These are phyloP conservation scores for Blumeria graminis DNA, from an alignment of 2,329 filamentous ascomycete genomes.

Conservation along the genomic window DNA sequence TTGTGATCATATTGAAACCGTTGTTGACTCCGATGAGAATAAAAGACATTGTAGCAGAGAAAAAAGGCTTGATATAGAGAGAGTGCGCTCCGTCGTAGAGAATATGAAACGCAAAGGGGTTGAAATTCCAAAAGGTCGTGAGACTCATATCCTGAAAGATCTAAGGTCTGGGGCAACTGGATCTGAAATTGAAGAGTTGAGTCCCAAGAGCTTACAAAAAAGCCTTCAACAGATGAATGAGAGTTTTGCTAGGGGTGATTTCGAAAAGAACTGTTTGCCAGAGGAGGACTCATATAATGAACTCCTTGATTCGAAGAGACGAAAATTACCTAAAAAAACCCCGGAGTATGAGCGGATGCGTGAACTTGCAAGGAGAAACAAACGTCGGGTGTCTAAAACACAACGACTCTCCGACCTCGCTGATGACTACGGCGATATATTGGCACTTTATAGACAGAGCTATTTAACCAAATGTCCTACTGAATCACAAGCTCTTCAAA, in stretches of 20 bases:
- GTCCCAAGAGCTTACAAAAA: slow-evolving; percentile 5
- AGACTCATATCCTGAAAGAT: slow-evolving; percentile 11
- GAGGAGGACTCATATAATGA: neutral
- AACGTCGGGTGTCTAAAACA: neutral
- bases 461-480: neutral
- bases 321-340: neutral
- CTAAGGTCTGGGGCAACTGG: neutral
- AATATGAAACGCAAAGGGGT: slow-evolving; percentile 24
- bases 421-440: slow-evolving; percentile 4
- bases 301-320: neutral
- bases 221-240: slow-evolving; percentile 13
- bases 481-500: neutral
- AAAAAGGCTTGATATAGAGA: slow-evolving; percentile 23
- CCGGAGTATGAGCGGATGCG: slow-evolving; percentile 1
- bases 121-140: slow-evolving; percentile 21
- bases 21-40: slow-evolving; percentile 21
- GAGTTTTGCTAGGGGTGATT: neutral
- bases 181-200: neutral
- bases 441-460: slow-evolving; percentile 2
- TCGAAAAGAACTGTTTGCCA: neutral
- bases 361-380: neutral
- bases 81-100: slow-evolving; percentile 17
- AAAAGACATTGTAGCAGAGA: slow-evolving; percentile 17
- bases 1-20: slow-evolving; percentile 33
- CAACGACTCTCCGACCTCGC: neutral